Percentiles rank a stretch among this genome's conserved stretches.
Conservation (phyloP, 208 protist species). For the Wallacemonas rigidus region DNA sequence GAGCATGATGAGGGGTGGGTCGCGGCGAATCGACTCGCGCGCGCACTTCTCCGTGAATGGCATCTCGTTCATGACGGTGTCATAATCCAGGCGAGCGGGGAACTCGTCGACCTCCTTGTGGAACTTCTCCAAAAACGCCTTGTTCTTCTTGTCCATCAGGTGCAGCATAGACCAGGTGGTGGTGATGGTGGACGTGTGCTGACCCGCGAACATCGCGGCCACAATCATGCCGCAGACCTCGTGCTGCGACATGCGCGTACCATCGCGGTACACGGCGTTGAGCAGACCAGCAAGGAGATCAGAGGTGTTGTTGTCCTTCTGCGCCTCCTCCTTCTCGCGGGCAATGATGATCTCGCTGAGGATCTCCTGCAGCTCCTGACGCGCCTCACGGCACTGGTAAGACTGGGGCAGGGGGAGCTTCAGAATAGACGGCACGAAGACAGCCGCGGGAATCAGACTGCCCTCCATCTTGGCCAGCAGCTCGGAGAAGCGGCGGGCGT, state of each 20-base stretch:
- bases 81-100: conserved; percentile 80
- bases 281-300: conserved; percentile 90
- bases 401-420: conserved; percentile 83
- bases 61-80: conserved; percentile 93
- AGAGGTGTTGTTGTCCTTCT: conserved; percentile 73
- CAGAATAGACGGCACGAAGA: conserved; percentile 82
- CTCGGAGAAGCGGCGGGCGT: conserved; percentile 74
- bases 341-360: conserved; percentile 86
- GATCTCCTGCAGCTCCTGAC: conserved; percentile 81
- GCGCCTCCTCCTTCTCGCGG: conserved; percentile 79
- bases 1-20: conserved; percentile 91
- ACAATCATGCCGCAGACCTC: conserved; percentile 93
- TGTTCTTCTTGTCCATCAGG: conserved; percentile 74
- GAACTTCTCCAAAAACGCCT: conserved; percentile 55
- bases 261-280: conserved; percentile 85
- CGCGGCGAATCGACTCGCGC: conserved; percentile 91
- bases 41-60: conserved; percentile 80
- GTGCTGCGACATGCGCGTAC: conserved; percentile 83
- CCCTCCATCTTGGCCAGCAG: conserved; percentile 87
- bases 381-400: conserved; percentile 77
- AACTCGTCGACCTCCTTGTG: conserved; percentile 82
- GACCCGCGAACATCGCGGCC: conserved; percentile 92
- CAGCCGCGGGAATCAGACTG: conserved; percentile 77
- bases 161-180: conserved; percentile 90
- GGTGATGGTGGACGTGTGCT: conserved; percentile 93